phyloP scores from a whole-genome alignment of 257 asterid species.

The Solanum bulbocastanum region DNA sequence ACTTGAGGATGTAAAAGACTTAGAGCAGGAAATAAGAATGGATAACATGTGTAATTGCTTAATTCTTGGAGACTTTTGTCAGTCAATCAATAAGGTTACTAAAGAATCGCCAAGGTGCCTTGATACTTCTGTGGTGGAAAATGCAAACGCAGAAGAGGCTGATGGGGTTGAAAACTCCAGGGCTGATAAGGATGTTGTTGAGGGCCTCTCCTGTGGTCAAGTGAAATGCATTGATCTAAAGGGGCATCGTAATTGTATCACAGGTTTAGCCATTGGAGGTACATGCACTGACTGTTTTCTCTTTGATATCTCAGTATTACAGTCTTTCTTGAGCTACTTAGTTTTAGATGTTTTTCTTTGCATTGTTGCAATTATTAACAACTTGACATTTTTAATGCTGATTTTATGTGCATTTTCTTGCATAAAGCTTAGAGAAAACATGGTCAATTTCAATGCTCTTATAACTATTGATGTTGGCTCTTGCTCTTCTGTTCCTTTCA shows the following conservation, averaged over 20 bases:
- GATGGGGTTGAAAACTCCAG: constrained; percentile 14
- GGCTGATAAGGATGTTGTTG: constrained; percentile 31
- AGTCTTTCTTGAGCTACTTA: not conserved
- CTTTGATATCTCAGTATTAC: not conserved
- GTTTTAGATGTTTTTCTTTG: not conserved
- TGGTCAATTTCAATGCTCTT: not conserved
- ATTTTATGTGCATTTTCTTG: not conserved
- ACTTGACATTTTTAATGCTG: not conserved
- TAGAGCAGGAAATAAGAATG: constrained; percentile 8
- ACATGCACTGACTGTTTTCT: not conserved
- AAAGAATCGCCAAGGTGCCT: not conserved
- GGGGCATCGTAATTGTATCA: constrained; percentile 69
- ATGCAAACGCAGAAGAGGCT: constrained; percentile 11
- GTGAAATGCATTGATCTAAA: constrained; percentile 56
- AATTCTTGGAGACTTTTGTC: constrained; percentile 43
- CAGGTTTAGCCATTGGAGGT: constrained; percentile 82
- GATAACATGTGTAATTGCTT: constrained; percentile 21
- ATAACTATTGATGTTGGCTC: not conserved
- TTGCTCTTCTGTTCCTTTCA: constrained; percentile 11
- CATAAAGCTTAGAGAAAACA: not conserved
- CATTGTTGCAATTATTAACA: not conserved
- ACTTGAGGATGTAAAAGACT: constrained; percentile 18
- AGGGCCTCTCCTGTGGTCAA: constrained; percentile 33
- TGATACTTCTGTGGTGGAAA: constrained; percentile 14
- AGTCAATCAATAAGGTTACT: constrained; percentile 11